Evolutionary conservation across 2,329 filamentous ascomycete genomes (phyloP).

Genomic region (Stachybotrys chartarum): DNA sequence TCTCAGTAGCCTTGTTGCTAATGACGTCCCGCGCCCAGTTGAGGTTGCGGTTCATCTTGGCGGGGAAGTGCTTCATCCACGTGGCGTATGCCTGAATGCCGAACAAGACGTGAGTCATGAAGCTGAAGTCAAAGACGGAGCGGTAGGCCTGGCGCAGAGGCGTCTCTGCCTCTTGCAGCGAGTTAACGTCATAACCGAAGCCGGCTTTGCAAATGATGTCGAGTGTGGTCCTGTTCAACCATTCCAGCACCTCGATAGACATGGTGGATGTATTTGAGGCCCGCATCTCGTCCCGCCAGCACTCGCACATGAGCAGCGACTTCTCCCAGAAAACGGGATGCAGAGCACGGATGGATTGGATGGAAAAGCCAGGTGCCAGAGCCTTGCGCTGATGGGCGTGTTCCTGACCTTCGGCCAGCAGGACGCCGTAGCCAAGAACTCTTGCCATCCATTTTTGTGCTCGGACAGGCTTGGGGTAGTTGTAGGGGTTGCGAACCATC

Average conservation of each 20-base stretch:
- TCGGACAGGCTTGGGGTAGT: slow-evolving; percentile 28
- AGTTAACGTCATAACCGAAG: slow-evolving; percentile 32
- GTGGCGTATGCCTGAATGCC: slow-evolving; percentile 34
- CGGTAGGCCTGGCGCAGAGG: slow-evolving; percentile 31
- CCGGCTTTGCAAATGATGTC: slow-evolving; percentile 36
- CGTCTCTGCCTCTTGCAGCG: slow-evolving; percentile 25
- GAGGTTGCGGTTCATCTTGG: slow-evolving; percentile 30
- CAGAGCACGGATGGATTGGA: slow-evolving; percentile 27
- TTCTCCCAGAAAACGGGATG: slow-evolving; percentile 33
- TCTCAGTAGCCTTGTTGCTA: slow-evolving; percentile 23
- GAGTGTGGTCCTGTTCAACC: slow-evolving; percentile 34
- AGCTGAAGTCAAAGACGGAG: slow-evolving; percentile 25
- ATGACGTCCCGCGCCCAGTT: slow-evolving; percentile 25
- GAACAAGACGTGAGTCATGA: slow-evolving; percentile 31
- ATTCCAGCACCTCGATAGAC: slow-evolving; percentile 29
- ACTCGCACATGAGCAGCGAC: slow-evolving; percentile 32
- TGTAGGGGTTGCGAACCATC: slow-evolving; percentile 33
- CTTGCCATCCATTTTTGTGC: slow-evolving; percentile 33
- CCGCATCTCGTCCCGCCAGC: slow-evolving; percentile 28
- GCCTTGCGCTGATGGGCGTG: slow-evolving; percentile 28
- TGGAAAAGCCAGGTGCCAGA: slow-evolving; percentile 28
- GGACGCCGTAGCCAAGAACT: slow-evolving; percentile 34
- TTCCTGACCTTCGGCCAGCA: slow-evolving; percentile 33
- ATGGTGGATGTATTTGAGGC: slow-evolving; percentile 17
- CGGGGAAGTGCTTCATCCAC: slow-evolving; percentile 27